Evolutionary conservation across 345 rosid genomes (phyloP), one percentile per base, ranked within the genome.

Genomic region (Cardamine chenopodiifolia): DNA sequence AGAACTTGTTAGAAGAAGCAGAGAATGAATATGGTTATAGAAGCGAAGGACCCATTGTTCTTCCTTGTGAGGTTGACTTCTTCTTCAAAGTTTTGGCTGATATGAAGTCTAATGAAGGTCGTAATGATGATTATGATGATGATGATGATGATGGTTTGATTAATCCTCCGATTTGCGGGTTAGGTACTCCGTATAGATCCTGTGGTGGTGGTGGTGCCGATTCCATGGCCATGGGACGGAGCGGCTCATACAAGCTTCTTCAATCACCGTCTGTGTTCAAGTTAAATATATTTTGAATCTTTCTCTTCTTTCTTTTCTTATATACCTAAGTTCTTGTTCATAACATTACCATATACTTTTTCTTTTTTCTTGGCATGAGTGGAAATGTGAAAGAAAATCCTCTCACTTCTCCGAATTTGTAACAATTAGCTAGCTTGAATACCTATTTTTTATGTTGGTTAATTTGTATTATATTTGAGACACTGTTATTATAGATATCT

Each of bases 11-110:
- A 22, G 96, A 92, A 52, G 98, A 90, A 2, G 93, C 97, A 1
- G 98, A 82, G 64, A 45, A 28, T 35, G 98, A 87, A 65, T 90
- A 84, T 31, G 97, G 97, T 13, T 87, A 76, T 67, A 40, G 50
- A 28, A 49, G 70, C 19, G 85, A 87, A 19, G 97, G 97, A 26
- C 98, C 98, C 1, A 77, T 92, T 22, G 57, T 71, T 71, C 88
- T 92, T 54, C 97, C 97, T 7, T 92, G 98, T 10, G 85, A 89
- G 40, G 93, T 89, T 32, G 88, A 86, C 71, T 66, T 81, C 77
- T 90, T 90, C 77, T 79, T 66, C 34, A 83, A 82, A 74, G 87
- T 84, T 40, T 58, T 92, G 52, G 89, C 86, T 0, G 85, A 83
- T 69, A 87, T 92, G 79, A 85, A 84, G 19, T 39, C 47, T 55